Percentiles rank a stretch among this genome's conserved stretches.
Evolutionary conservation across 1,284 basidiomycete species (phyloP).

Genomic region (Cutaneotrichosporon sp.): DNA sequence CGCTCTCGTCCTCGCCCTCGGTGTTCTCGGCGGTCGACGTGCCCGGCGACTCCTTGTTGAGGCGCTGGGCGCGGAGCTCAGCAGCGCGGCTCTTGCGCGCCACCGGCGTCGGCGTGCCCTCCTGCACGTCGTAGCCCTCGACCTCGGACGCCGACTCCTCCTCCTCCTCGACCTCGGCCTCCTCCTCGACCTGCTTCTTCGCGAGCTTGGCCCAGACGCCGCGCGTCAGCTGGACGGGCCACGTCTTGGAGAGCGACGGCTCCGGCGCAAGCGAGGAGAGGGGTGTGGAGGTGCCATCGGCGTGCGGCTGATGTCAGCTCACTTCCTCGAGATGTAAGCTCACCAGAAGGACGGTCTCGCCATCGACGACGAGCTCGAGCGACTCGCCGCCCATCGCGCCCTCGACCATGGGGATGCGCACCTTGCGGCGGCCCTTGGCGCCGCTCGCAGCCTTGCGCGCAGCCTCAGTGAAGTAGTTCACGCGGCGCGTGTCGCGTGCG

Average conservation of each 20-base stretch:
- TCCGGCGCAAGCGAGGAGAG: constrained; percentile 39
- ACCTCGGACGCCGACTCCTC: constrained; percentile 19
- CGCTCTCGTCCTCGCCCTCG: neutral
- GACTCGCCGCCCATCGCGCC: constrained; percentile 37
- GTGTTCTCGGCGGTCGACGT: constrained; percentile 2
- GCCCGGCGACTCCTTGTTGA: constrained; percentile 2
- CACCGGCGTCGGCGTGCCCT: constrained; percentile 9
- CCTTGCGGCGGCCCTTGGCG: constrained; percentile 40
- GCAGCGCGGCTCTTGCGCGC: constrained; percentile 20
- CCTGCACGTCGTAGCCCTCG: constrained; percentile 15
- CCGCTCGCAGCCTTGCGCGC: constrained; percentile 73
- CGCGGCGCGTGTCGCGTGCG: constrained; percentile 66
- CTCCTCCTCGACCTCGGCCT: constrained; percentile 17
- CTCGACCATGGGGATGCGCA: constrained; percentile 51
- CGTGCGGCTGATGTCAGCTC: constrained; percentile 46
- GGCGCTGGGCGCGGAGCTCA: constrained; percentile 24
- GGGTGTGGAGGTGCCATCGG: constrained; percentile 42
- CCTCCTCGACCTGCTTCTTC: constrained; percentile 25
- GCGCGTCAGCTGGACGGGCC: constrained; percentile 32
- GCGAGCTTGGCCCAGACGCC: constrained; percentile 5
- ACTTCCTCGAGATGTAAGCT: constrained; percentile 25
- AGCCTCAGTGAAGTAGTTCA: constrained; percentile 65
- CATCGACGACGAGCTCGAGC: constrained; percentile 50
- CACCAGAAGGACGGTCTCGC: constrained; percentile 50
- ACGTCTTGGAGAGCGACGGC: constrained; percentile 42